phyloP scores from a whole-genome alignment of 2,329 filamentous ascomycete species.

The Tolypocladium capitatum region DNA sequence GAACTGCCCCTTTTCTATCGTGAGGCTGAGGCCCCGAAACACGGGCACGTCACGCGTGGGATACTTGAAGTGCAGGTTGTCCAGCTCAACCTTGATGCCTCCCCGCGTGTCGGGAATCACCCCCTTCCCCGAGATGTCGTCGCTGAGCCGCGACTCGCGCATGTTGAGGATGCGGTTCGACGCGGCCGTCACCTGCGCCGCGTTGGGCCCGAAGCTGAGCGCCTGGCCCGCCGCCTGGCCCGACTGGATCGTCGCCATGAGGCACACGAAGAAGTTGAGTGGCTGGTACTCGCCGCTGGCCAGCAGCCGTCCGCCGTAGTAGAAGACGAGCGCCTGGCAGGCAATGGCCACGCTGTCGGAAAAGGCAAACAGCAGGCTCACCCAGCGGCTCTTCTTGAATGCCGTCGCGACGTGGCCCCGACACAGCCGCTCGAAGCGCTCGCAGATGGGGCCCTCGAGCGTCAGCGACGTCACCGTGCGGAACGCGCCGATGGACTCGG shows the following conservation, averaged over 20 bases:
- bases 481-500: slow-evolving; percentile 61
- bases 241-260: slow-evolving; percentile 54
- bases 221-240: slow-evolving; percentile 54
- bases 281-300: slow-evolving; percentile 32
- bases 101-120: slow-evolving; percentile 31
- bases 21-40: slow-evolving; percentile 48
- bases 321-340: slow-evolving; percentile 51
- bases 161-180: slow-evolving; percentile 46
- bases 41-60: slow-evolving; percentile 43
- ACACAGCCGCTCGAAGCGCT: slow-evolving; percentile 48
- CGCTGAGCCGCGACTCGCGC: slow-evolving; percentile 27
- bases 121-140: slow-evolving; percentile 15
- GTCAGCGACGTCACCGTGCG: slow-evolving; percentile 59
- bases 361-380: slow-evolving; percentile 53
- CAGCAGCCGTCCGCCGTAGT: slow-evolving; percentile 51
- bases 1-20: slow-evolving; percentile 55
- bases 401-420: slow-evolving; percentile 44
- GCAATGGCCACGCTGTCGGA: slow-evolving; percentile 54
- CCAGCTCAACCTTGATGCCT: slow-evolving; percentile 43
- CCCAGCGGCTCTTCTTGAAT: slow-evolving; percentile 46
- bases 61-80: slow-evolving; percentile 46
- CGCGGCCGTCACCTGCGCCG: slow-evolving; percentile 43
- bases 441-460: slow-evolving; percentile 51
- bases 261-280: slow-evolving; percentile 40
- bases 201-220: slow-evolving; percentile 54